These are phyloP conservation scores for Erucastrum elatum DNA, from an alignment of 345 rosid genomes.

Conservation along the genomic window DNA sequence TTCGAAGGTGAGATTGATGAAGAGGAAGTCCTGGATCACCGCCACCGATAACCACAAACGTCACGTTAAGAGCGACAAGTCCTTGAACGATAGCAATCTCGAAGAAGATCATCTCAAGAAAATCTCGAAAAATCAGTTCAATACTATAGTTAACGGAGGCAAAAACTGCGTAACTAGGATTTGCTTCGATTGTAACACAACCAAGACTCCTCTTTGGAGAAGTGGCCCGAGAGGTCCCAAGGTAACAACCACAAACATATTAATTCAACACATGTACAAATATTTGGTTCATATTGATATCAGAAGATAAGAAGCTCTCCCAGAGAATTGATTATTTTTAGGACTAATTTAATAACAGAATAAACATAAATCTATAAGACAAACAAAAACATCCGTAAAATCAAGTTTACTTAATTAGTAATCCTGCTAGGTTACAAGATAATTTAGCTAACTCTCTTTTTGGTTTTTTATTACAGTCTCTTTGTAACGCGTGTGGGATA, in stretches of 20 bases:
- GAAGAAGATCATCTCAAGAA: constrained; percentile 30
- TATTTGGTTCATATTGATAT: no score
- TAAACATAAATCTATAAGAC: not conserved
- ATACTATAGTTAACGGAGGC: constrained; percentile 30
- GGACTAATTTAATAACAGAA: not conserved
- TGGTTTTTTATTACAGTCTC: constrained; percentile 52
- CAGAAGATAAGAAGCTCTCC: no score
- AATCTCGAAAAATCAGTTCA: constrained; percentile 25
- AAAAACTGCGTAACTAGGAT: constrained; percentile 24
- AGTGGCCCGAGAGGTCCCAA: constrained; percentile 94
- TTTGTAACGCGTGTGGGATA: constrained; percentile 93
- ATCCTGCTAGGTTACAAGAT: not conserved
- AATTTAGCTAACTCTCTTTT: no score
- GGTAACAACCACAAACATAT: constrained; percentile 45
- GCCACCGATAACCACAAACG: constrained; percentile 28
- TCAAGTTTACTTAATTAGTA: not conserved
- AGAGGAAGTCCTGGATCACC: constrained; percentile 51
- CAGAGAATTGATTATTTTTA: not conserved
- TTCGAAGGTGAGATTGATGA: constrained; percentile 69
- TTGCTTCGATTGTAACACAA: constrained; percentile 89
- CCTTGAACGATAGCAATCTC: constrained; percentile 2
- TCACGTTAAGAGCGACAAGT: not conserved
- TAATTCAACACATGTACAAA: not conserved
- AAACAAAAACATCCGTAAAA: not conserved
- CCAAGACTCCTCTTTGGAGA: constrained; percentile 98